These are phyloP conservation scores for Aspergillus conjunctus DNA, from an alignment of 495 filamentous ascomycete species.

Conservation along the genomic window DNA sequence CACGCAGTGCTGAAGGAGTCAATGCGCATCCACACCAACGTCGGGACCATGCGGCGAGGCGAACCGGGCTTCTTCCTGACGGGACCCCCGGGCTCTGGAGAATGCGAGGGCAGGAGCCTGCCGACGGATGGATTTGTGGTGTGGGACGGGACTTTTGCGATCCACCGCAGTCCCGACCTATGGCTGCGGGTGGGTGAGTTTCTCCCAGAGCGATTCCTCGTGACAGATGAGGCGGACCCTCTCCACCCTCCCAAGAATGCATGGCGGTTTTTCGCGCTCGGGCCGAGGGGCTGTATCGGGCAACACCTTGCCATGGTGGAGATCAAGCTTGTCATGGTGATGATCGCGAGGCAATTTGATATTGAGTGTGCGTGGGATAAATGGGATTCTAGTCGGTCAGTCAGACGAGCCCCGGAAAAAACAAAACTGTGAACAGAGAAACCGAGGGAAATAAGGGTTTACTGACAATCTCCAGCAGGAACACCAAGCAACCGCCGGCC, in stretches of 20 bases:
- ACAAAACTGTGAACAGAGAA: background rate
- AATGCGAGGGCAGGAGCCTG: conserved; percentile 26
- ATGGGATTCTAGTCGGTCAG: conserved; percentile 13
- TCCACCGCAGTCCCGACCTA: conserved; percentile 28
- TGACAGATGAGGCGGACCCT: conserved; percentile 4
- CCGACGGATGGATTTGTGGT: conserved; percentile 36
- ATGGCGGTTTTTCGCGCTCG: conserved; percentile 47
- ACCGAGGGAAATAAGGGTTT: background rate
- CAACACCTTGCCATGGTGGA: conserved; percentile 47
- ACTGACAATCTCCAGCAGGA: background rate
- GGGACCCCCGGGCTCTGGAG: conserved; percentile 17
- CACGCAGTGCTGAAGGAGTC: conserved; percentile 53
- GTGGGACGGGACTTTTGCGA: conserved; percentile 21
- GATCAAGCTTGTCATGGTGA: conserved; percentile 36
- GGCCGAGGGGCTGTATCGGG: conserved; percentile 52
- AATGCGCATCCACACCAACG: conserved; percentile 46
- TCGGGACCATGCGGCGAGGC: conserved; percentile 39
- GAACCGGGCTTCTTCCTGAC: conserved; percentile 32
- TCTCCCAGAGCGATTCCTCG: conserved; percentile 39
- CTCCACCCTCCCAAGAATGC: conserved; percentile 33
- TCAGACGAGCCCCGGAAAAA: background rate
- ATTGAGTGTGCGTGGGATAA: conserved; percentile 21
- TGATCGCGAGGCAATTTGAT: conserved; percentile 38
- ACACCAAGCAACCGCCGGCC: background rate
- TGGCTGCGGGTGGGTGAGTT: conserved; percentile 40